A percentile compares a stretch with the other conserved stretches of the same genome.
Evolutionary conservation across 2,329 filamentous ascomycete species (phyloP).

Genomic region (Harringtonia lauricola): DNA sequence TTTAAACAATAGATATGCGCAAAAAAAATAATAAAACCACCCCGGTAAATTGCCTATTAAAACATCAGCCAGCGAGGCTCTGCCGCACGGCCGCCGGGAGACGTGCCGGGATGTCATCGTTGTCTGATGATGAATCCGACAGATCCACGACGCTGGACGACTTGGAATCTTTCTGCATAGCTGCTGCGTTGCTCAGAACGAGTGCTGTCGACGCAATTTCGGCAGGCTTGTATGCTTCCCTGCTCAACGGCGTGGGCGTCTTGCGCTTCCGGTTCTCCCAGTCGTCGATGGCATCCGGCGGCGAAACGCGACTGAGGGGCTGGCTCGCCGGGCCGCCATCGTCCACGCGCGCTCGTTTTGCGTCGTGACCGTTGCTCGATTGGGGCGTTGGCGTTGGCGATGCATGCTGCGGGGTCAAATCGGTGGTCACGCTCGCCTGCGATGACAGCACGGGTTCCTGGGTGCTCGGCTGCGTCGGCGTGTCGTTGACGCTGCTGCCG

Average conservation of each 20-base stretch:
- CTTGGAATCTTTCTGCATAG: no score
- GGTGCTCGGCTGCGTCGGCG: neutral
- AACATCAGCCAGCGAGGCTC: slow-evolving; percentile 10
- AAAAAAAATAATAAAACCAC: no score
- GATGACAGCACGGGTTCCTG: neutral
- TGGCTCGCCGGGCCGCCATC: no score
- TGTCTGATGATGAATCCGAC: slow-evolving; percentile 18
- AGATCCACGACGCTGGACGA: slow-evolving; percentile 8
- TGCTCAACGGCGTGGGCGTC: neutral
- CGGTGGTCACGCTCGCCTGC: neutral
- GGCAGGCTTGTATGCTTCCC: no score
- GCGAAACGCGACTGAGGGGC: no score
- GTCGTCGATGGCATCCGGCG: neutral
- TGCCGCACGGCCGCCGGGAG: slow-evolving; percentile 20
- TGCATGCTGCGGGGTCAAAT: no score
- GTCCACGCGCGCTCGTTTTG: slow-evolving; percentile 16
- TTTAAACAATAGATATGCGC: no score
- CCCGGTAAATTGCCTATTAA: no score
- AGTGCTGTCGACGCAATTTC: no score
- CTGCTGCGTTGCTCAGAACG: no score
- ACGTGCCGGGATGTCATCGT: slow-evolving; percentile 22
- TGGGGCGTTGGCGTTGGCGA: slow-evolving; percentile 3
- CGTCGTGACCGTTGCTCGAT: slow-evolving; percentile 11
- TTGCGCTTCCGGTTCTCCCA: neutral
- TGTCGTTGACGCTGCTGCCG: slow-evolving; percentile 14